Evolutionary conservation across 768 basidiomycete species (phyloP).

Genomic region (Crassisporium funariophilum): DNA sequence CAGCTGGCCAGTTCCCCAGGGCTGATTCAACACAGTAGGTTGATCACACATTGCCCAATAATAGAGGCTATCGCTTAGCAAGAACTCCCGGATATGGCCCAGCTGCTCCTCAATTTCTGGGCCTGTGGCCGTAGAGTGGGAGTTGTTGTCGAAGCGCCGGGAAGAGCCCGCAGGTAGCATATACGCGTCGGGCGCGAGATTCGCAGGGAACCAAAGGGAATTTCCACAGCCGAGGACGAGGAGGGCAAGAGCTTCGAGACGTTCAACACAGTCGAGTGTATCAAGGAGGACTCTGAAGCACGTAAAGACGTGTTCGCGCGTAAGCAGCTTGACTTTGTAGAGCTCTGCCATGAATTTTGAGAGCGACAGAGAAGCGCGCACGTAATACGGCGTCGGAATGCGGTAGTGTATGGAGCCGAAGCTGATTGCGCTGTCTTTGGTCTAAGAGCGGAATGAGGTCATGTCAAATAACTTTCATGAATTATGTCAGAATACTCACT

Average conservation of each 20-base stretch:
- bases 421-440: conserved; percentile 11
- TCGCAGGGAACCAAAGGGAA: conserved; percentile 15
- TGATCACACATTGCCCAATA: conserved; percentile 7
- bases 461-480: too few species aligned
- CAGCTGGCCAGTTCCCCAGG: conserved; percentile 13
- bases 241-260: conserved; percentile 18
- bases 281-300: conserved; percentile 20
- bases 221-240: conserved; percentile 21
- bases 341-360: conserved; percentile 18
- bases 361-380: conserved; percentile 20
- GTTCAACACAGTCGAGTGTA: conserved; percentile 24
- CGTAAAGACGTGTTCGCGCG: conserved; percentile 17
- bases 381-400: conserved; percentile 11
- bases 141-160: background rate
- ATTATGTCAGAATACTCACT: conserved; percentile 7
- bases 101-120: background rate
- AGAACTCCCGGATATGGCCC: conserved; percentile 11
- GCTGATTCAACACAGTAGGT: conserved; percentile 11
- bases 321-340: conserved; percentile 16
- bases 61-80: conserved; percentile 10
- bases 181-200: background rate
- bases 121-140: background rate
- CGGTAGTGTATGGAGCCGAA: conserved; percentile 2
- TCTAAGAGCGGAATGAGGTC: background rate
- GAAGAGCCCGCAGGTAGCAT: too few species aligned